These are phyloP conservation scores for Candida buenavistaensis DNA, from an alignment of 1,139 yeast genomes.

Conservation along the genomic window DNA sequence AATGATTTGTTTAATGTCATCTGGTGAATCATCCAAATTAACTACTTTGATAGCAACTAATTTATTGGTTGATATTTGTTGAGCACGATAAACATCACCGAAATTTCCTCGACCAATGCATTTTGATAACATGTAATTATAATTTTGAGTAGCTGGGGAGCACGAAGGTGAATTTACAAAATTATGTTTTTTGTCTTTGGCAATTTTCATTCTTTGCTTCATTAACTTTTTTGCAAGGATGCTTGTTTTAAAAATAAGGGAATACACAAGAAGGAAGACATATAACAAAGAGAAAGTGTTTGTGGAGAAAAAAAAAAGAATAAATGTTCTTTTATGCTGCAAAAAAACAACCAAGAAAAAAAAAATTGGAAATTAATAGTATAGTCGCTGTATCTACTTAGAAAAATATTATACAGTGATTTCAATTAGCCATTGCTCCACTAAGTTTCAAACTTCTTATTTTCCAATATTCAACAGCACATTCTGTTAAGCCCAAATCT, in stretches of 20 bases:
- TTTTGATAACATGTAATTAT: constrained; percentile 42
- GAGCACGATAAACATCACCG: constrained; percentile 80
- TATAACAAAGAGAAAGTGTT: no score
- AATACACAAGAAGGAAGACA: no score
- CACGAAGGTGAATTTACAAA: constrained; percentile 2
- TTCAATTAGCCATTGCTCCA: constrained; percentile 11
- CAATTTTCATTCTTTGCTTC: constrained; percentile 1
- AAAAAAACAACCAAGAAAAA: no score
- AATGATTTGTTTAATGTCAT: constrained; percentile 61
- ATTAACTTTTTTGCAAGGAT: no score
- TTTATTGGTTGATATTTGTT: constrained; percentile 21
- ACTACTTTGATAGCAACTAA: constrained; percentile 71
- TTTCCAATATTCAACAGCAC: constrained; percentile 57
- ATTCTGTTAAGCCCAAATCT: constrained; percentile 36
- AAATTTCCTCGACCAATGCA: constrained; percentile 84
- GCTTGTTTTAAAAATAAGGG: no score
- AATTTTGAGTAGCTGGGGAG: neutral
- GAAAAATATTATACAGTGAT: no score
- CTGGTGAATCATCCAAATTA: constrained; percentile 71
- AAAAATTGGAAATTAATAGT: no score
- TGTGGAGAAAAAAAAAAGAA: no score
- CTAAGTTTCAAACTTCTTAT: constrained; percentile 34
- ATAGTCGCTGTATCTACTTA: no score
- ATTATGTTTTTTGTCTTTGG: constrained; percentile 1
- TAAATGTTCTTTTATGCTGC: no score